Evolutionary conservation across 805 yeast genomes (phyloP), one percentile per base, ranked within the genome.

Genomic region (Tetrapisispora arboricola): DNA sequence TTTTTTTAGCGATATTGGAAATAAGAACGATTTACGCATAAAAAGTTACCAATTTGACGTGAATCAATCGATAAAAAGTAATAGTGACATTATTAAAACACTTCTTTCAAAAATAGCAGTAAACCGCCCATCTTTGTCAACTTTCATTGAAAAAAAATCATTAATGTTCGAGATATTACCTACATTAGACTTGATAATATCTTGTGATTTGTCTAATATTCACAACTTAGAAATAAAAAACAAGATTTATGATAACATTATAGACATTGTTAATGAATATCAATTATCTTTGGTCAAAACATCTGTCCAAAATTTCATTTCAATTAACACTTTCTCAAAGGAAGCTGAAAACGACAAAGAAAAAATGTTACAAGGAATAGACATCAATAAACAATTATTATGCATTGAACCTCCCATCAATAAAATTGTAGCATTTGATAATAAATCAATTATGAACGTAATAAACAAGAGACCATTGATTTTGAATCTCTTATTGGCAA

Each of bases 1-100:
- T 16, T 60, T 73, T 40, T 87, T 82, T 61, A 73, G 78, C 52
- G 87, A 80, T 48, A 66, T 75, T 32, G 68, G 67, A 18, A 75
- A 70, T 44, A 56, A 58, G 43, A 57, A 55, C 6, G 58, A 54
- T 39, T 13, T 58, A 11, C 56, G 54, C 31, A 48, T 62, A 24
- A 55, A 52, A 40, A 57, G 59, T 32, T 51, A 54, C 27, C 64
- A 63, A 48, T 59, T 45, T 30, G 58, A 56, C 39, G 27, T 40
- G 13, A 47, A 51, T 24, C 72, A 68, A 39, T 36, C 36, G 3
- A 46, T 36, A 8, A 54, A 54, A 35, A 42, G 48, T 16, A 64
- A 54, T 21, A 39, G 36, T n/a, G 64, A 63, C 32, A 48, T 70
- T 13, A 26, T 51, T 4, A 50, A 51, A 19, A 57, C 54, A 17